Conservation (phyloP, 2,329 filamentous ascomycete species). For the Fusarium floridanum region DNA sequence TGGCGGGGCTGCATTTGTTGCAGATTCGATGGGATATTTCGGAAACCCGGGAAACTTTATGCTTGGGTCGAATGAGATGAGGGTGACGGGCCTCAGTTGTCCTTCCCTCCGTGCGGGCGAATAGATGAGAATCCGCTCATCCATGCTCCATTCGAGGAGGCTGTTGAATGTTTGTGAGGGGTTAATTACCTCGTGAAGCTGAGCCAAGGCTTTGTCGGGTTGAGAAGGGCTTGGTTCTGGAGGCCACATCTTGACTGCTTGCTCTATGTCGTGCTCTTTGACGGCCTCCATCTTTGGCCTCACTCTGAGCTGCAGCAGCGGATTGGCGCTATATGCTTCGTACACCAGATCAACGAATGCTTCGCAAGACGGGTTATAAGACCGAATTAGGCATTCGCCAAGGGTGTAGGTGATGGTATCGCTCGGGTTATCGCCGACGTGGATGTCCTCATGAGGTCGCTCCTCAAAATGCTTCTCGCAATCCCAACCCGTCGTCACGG, state of each 20-base stretch:
- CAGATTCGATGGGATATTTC: conserved; percentile 9
- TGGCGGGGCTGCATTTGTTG: background rate
- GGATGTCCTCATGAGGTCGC: conserved; percentile 49
- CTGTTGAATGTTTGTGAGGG: conserved; percentile 47
- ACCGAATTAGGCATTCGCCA: conserved; percentile 65
- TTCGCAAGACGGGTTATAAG: conserved; percentile 65
- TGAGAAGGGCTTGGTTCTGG: conserved; percentile 17
- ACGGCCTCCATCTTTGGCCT: conserved; percentile 30
- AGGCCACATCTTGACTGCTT: conserved; percentile 42
- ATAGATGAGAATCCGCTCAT: conserved; percentile 64
- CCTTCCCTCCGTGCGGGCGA: conserved; percentile 39
- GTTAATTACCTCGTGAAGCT: conserved; percentile 55
- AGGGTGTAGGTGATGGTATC: conserved; percentile 61
- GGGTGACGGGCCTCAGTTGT: conserved; percentile 36
- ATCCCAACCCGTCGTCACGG: conserved; percentile 43
- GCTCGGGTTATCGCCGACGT: conserved; percentile 61
- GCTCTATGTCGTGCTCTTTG: background rate
- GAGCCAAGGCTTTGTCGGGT: conserved; percentile 18
- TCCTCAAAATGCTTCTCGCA: conserved; percentile 50
- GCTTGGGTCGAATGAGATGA: conserved; percentile 50
- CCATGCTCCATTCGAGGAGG: conserved; percentile 58
- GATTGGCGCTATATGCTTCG: conserved; percentile 47
- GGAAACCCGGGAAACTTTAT: conserved; percentile 40
- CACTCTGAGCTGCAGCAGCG: conserved; percentile 59
- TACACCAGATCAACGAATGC: conserved; percentile 70